Evolutionary conservation across 106 monocot species (phyloP), one percentile per base, ranked within the genome.

Genomic region (Platanthera guangdongensis): DNA sequence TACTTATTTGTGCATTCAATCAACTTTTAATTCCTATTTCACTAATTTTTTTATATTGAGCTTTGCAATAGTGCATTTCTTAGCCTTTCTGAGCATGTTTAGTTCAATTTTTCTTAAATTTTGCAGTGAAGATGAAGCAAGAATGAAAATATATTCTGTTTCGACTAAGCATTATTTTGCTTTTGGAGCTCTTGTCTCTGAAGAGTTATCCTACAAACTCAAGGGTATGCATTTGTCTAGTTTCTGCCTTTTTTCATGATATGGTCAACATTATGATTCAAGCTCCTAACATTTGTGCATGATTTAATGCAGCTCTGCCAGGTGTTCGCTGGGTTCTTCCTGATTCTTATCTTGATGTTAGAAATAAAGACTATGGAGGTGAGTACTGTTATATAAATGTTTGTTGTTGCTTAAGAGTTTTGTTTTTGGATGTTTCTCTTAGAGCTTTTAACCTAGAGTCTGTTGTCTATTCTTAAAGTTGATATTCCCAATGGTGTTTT

Each of bases 321-420:
- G 85, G 84, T 48, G 89, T 99, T 8, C 97, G 97, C 39, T 99
- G 97, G 97, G 97, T 99, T 39, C 97, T 99, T 73, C 97, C 97
- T 70, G 97, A 99, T 85, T 99, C 94, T 22, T 99, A 99, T 78
- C 75, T 99, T 82, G 89, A 99, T 75, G 97, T 99, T n/a, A 99
- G 75, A 74, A 89, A 96, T 76, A 96, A 96, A 84, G 93, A 96
- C 76, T 96, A 96, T 77, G 95, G 95, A 87, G 95, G 95, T 93
- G 77, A 73, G 22, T 22, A 51, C 51, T 72, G n/a, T 21, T 21
- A 19, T 46, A 47, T 65, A 4, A 70, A 13, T 47, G 5, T 48
- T 70, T 70, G 6, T 70, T 70, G 15, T 70, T 70, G 47, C 70
- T 16, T 47, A 12, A 48, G 0, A 32, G 32, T 70, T 70, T 70